phyloP scores from a whole-genome alignment of 495 filamentous ascomycete species.

The Talaromyces adpressus region DNA sequence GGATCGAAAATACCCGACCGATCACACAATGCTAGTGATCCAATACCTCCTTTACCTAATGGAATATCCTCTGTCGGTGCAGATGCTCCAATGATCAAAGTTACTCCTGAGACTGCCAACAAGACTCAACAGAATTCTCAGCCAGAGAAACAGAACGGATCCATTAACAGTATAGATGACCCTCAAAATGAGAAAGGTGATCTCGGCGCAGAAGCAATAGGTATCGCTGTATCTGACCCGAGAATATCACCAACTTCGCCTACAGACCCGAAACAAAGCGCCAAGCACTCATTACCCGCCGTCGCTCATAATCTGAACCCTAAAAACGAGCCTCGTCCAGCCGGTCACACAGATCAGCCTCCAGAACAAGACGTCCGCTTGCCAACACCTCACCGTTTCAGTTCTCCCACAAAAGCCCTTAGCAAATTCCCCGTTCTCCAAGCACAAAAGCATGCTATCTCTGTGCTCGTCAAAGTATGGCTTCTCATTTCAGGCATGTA shows the following conservation, averaged over 20 bases:
- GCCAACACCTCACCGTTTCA: constrained; percentile 36
- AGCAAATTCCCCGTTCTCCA: constrained; percentile 32
- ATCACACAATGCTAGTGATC: constrained; percentile 14
- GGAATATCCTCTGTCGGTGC: constrained; percentile 5
- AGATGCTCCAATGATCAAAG: constrained; percentile 41
- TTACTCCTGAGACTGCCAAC: constrained; percentile 31
- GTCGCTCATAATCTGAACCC: constrained; percentile 45
- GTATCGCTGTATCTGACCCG: constrained; percentile 31
- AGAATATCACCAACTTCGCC: constrained; percentile 7
- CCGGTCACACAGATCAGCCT: constrained; percentile 41
- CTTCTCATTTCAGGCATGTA: constrained; percentile 83
- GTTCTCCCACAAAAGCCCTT: constrained; percentile 32
- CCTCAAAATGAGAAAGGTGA: constrained; percentile 5
- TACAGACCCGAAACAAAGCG: constrained; percentile 14
- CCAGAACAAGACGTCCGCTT: constrained; percentile 46
- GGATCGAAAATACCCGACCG: constrained; percentile 25
- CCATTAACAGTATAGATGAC: constrained; percentile 3
- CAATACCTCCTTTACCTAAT: constrained; percentile 14
- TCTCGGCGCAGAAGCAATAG: constrained; percentile 27
- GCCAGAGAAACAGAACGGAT: constrained; percentile 6
- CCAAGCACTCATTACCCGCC: constrained; percentile 36
- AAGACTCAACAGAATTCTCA: constrained; percentile 6
- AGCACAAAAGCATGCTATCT: constrained; percentile 49
- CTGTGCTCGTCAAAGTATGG: constrained; percentile 74
- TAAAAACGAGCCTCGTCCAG: constrained; percentile 32